Percentiles rank a stretch among this genome's conserved stretches.
These are phyloP conservation scores for Penstemon newberryi DNA, from an alignment of 257 asterid genomes.

Conservation along the genomic window DNA sequence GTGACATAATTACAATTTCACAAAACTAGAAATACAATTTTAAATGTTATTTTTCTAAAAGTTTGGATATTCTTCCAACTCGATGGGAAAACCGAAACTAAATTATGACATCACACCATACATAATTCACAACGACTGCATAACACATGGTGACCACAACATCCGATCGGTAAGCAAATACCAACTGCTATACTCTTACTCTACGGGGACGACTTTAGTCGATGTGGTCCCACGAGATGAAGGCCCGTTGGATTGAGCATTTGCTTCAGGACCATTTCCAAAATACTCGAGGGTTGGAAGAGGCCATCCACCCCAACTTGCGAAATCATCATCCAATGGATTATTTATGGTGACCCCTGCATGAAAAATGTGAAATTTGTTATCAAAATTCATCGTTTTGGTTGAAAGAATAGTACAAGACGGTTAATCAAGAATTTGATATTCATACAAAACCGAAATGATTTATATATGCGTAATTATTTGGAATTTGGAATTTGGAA, in stretches of 20 bases:
- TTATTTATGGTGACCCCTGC: constrained; percentile 38
- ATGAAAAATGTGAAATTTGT: background rate
- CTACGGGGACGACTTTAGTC: constrained; percentile 51
- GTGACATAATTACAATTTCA: too few species aligned
- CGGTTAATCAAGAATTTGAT: background rate
- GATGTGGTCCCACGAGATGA: constrained; percentile 36
- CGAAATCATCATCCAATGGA: constrained; percentile 56
- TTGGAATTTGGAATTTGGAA: too few species aligned
- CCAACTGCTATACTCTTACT: constrained; percentile 24
- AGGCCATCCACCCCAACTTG: constrained; percentile 55
- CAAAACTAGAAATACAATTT: too few species aligned
- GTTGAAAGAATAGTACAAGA: background rate
- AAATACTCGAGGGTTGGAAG: constrained; percentile 43
- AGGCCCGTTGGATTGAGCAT: constrained; percentile 21
- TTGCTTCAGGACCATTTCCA: constrained; percentile 33
- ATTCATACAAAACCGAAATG: too few species aligned
- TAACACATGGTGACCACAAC: too few species aligned
- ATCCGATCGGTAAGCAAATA: too few species aligned
- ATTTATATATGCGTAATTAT: background rate
- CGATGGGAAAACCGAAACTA: too few species aligned
- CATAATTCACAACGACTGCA: too few species aligned
- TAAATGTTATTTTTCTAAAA: too few species aligned
- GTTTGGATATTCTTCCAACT: too few species aligned
- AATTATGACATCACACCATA: too few species aligned
- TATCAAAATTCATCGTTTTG: background rate